These are phyloP conservation scores for Glycine tomentella DNA, from an alignment of 306 rosid species.

Conservation along the genomic window DNA sequence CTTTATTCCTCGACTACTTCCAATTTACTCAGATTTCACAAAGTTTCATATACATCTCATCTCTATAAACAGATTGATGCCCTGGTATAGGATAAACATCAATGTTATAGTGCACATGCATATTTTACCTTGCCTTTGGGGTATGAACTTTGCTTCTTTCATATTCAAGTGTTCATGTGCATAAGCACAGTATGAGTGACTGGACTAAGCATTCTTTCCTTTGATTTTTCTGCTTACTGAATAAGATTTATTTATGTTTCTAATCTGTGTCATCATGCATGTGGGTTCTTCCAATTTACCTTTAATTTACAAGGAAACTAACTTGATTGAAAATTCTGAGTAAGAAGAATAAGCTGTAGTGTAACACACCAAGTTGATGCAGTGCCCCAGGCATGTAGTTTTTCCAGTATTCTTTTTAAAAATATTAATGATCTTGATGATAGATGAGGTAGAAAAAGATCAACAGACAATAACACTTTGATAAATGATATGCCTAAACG, in stretches of 20 bases:
- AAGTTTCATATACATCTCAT: background rate
- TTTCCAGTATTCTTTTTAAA: background rate
- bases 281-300: background rate
- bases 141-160: background rate
- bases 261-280: slow-evolving; percentile 4
- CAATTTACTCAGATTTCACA: slow-evolving; percentile 22
- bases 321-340: background rate
- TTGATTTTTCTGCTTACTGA: background rate
- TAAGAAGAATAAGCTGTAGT: background rate
- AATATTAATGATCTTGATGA: slow-evolving; percentile 19
- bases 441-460: slow-evolving; percentile 5
- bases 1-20: background rate
- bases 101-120: background rate
- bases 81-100: slow-evolving; percentile 27
- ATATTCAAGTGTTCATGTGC: background rate
- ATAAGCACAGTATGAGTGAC: background rate
- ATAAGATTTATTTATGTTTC: background rate
- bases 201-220: background rate
- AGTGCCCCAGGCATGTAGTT: background rate
- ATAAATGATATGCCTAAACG: slow-evolving; percentile 3
- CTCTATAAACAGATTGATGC: background rate
- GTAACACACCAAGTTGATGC: background rate
- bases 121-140: background rate
- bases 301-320: background rate
- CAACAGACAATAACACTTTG: background rate